A percentile compares a stretch with the other conserved stretches of the same genome.
These are phyloP conservation scores for Chytridiales sp. DNA, from an alignment of 371 early-diverging fungal species.

Conservation along the genomic window DNA sequence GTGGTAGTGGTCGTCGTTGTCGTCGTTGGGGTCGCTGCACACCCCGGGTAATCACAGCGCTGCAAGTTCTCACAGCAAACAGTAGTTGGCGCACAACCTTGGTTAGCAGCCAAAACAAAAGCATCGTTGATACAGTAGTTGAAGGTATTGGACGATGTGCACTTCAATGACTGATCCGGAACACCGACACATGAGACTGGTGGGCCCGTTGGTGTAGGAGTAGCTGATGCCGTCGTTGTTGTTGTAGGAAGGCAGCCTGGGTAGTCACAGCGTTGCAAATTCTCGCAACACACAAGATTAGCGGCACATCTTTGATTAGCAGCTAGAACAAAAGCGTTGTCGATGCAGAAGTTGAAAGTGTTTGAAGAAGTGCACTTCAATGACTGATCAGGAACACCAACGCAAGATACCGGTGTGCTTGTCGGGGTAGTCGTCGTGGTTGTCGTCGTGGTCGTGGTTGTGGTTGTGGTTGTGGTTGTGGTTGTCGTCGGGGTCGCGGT, in stretches of 20 bases:
- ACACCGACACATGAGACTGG: neutral
- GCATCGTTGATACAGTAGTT: neutral
- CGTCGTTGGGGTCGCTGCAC: no score
- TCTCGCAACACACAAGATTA: neutral
- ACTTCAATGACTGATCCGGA: neutral
- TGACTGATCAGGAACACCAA: neutral
- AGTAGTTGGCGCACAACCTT: constrained; percentile 15
- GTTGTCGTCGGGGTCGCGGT: no score
- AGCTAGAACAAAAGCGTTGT: neutral
- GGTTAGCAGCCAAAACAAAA: neutral
- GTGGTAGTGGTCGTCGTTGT: no score
- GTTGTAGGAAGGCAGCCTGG: neutral
- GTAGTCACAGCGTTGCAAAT: neutral
- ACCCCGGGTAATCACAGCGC: constrained; percentile 8
- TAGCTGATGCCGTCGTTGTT: neutral
- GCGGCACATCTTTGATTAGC: neutral
- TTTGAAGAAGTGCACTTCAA: neutral
- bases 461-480: no score
- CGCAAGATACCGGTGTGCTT: neutral
- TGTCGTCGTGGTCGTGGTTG: no score
- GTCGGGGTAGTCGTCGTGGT: neutral
- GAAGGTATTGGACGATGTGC: neutral
- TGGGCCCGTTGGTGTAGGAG: no score
- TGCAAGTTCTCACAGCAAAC: constrained; percentile 11
- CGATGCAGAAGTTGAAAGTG: constrained; percentile 1